Base-by-base conservation (phyloP, 192 early-diverging fungal genomes). In the Lunasporangiospora selenospora region DNA sequence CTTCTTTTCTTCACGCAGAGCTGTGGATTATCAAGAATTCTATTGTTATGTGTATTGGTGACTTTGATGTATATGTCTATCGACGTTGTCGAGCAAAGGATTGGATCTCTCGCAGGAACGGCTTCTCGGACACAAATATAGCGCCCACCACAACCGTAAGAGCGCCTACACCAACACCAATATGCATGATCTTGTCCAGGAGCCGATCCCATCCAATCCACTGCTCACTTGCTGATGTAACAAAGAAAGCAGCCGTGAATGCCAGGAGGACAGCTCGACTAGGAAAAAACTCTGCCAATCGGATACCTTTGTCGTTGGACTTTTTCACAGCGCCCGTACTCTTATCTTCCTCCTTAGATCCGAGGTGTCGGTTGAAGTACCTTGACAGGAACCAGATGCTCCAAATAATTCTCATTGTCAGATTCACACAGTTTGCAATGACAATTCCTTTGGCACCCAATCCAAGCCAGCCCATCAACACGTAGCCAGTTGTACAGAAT, bases 341-440 rank as follows among this genome's bases (percentile, higher is more conserved):
- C 49, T 30, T 16, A 0, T 18, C 27, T 45, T n/a, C 26, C n/a
- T 46, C 38, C 16, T 26, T 11, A 12, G 10, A 33, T 6, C 51
- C 62, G 37, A 67, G 62, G 21, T 81, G 58, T 0, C 61, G 45
- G 8, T 60, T 50, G 62, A 88, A 93, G 67, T 88, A 92, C 9
- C 58, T 44, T 4, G 61, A 56, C 31, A 92, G 82, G 60, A 90
- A 95, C 41, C 70, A 40, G 78, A 71, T 87, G 53, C 87, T 85
- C 81, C 92, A 95, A 18, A 39, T 33, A 23, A 95, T 93, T 6
- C 97, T 86, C 53, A 93, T 76, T 0, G 63, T 58, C 81, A 99
- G 83, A 67, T 95, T 96, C 16, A 92, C 75, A 55, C 88, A 88
- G 69, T 99, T 99, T 6, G 92, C 92, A 21, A 91, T 34, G 3